phyloP scores from a whole-genome alignment of 768 basidiomycete genomes.

The Calvatia gigantea region DNA sequence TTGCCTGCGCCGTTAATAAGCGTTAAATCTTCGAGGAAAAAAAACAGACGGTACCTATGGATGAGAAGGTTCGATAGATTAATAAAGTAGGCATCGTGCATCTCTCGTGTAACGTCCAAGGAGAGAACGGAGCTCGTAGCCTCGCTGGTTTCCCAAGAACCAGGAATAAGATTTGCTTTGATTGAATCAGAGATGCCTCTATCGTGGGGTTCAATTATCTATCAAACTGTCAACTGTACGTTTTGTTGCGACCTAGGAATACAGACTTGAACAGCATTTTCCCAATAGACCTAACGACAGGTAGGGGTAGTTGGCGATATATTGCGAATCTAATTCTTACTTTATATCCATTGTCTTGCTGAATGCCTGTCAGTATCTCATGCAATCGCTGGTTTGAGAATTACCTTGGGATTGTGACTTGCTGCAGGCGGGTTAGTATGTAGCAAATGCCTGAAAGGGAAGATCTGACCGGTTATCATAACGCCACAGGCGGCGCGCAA shows the following conservation, averaged over 20 bases:
- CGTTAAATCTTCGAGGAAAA: background rate
- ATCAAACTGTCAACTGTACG: slow-evolving; percentile 4
- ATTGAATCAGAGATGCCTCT: slow-evolving; percentile 70
- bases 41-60: slow-evolving; percentile 19
- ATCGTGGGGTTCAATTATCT: slow-evolving; percentile 89
- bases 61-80: slow-evolving; percentile 29
- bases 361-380: background rate
- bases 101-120: slow-evolving; percentile 53
- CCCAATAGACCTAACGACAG: slow-evolving; percentile 73
- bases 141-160: slow-evolving; percentile 34
- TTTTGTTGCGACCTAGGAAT: background rate
- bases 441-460: slow-evolving; percentile 3
- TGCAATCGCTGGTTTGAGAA: background rate
- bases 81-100: slow-evolving; percentile 57
- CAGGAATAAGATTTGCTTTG: slow-evolving; percentile 53
- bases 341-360: slow-evolving; percentile 91
- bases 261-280: slow-evolving; percentile 77
- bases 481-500: slow-evolving; percentile 76
- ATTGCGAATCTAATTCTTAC: slow-evolving; percentile 28
- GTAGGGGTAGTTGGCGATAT: background rate
- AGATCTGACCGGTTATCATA: slow-evolving; percentile 76
- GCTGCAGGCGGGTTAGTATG: slow-evolving; percentile 35
- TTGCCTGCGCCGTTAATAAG: slow-evolving; percentile 19
- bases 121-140: slow-evolving; percentile 41
- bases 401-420: slow-evolving; percentile 85